phyloP scores from a whole-genome alignment of 2,329 filamentous ascomycete species.

The Fusarium sp. region DNA sequence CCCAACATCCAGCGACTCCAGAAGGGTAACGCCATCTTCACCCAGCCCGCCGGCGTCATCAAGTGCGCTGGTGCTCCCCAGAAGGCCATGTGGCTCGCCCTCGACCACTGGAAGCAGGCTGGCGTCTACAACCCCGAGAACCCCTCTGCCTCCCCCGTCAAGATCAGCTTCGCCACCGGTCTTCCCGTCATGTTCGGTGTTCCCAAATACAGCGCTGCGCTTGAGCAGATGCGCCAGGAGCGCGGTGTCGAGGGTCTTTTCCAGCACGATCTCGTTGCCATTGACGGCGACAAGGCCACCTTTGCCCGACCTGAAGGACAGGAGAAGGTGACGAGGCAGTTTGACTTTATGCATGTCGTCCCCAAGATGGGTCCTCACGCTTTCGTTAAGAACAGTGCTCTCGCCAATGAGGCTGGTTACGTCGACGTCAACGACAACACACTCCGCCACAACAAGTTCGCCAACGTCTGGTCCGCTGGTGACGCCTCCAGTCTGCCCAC shows the following conservation, averaged over 20 bases:
- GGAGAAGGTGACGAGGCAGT: constrained; percentile 57
- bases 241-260: constrained; percentile 68
- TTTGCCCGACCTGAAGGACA: constrained; percentile 59
- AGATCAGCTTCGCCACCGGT: constrained; percentile 66
- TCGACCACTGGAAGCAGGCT: constrained; percentile 66
- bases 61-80: constrained; percentile 72
- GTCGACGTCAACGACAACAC: constrained; percentile 68
- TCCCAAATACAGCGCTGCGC: constrained; percentile 66
- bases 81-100: constrained; percentile 71
- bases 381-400: constrained; percentile 63
- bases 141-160: constrained; percentile 56
- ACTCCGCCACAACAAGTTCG: constrained; percentile 63
- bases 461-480: constrained; percentile 68
- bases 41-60: constrained; percentile 66
- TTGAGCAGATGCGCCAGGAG: constrained; percentile 65
- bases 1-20: constrained; percentile 58
- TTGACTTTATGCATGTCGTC: constrained; percentile 66
- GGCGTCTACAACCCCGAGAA: constrained; percentile 61
- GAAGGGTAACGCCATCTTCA: constrained; percentile 67
- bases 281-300: constrained; percentile 64
- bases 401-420: constrained; percentile 66
- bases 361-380: constrained; percentile 69
- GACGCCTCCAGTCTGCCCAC: constrained; percentile 70
- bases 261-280: constrained; percentile 64
- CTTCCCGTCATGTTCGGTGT: constrained; percentile 69